Evolutionary conservation across 129 eudicot genomes (phyloP), one percentile per base, ranked within the genome.

Genomic region (Mikania micrantha): DNA sequence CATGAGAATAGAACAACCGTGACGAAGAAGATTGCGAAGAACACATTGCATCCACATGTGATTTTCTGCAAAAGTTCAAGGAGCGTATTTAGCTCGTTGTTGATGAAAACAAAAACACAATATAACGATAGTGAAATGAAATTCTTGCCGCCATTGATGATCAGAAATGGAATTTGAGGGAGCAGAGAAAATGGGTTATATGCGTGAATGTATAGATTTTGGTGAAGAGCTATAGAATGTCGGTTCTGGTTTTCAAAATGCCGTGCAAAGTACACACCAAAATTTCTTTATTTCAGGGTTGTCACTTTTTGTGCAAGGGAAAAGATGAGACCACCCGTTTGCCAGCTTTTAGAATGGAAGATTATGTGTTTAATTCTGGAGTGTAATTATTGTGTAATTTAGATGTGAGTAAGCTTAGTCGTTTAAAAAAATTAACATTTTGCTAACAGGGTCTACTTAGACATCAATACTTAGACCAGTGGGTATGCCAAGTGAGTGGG

Each of bases 1-100:
- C 36, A 62, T 13, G 72, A 60, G 61, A 77, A 36, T 67, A 84
- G 82, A 29, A 74, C 39, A 76, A 31, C 44, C 29, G 81, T 20
- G 66, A 49, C 16, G 39, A 84, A 60, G 36, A 78, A 63, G 66
- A 66, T 19, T 15, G 73, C 9, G 45, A 75, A 25, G 41, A 29
- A 47, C 41, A 70, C 48, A 56, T 66, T 73, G 82, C 77, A 71
- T 59, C 41, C 44, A 28, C 62, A 64, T 54, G 50, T 64, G 70
- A 63, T 65, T 50, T 22, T 60, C 80, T 78, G 74, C 79, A 74
- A 54, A 40, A 16, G 13, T 6, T 48, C 10, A 73, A 25, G 77
- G 25, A 4, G 57, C 54, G 29, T 28, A 5, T 10, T 50, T 7
- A 72, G 70, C 25, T 66, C 12, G 61, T 64, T 45, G 50, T 64